Evolutionary conservation across 495 filamentous ascomycete genomes (phyloP), one percentile per base, ranked within the genome.

Genomic region (Penicillium fimorum): DNA sequence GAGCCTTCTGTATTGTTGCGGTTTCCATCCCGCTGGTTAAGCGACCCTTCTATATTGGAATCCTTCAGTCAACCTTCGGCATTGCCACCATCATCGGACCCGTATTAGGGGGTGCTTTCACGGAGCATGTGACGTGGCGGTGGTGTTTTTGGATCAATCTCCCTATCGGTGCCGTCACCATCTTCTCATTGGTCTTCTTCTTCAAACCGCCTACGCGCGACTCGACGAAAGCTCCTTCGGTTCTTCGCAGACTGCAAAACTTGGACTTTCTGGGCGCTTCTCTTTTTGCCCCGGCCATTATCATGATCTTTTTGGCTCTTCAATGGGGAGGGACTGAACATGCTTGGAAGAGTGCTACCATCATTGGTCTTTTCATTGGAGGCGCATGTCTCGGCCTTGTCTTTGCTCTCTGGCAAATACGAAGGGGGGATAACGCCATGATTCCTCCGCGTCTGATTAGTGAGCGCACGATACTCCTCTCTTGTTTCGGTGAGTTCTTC

Each of bases 101-200:
- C 4, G 67, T 89, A 0, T 67, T 76, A 2, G 72, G 72, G 27
- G 74, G 70, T 29, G 66, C 63, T 8, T 66, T 78, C 12, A 72
- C 73, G 3, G 49, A 69, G 17, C 68, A 81, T 33, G 68, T 82
- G 3, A 83, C 82, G 0, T 91, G 88, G 88, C 74, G 89, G 48
- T 91, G 87, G 87, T 91, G 87, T 63, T 90, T 91, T 68, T 89
- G 80, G 67, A 87, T 87, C 55, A 84, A 70, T 50, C 65, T 87
- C 25, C 84, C 84, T 18, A 73, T 86, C 29, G 83, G 84, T 22
- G 83, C 73, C 12, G 47, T 80, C 9, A 76, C 81, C 15, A 64
- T 85, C 18, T 46, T 76, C 3, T 69, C 79, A 27, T 66, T 85
- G 40, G 58, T 79, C 12, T 59, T 79, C 41, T 66, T 80, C 54